Conservation (phyloP, 2,329 filamentous ascomycete species). For the Fusarium albidum region DNA sequence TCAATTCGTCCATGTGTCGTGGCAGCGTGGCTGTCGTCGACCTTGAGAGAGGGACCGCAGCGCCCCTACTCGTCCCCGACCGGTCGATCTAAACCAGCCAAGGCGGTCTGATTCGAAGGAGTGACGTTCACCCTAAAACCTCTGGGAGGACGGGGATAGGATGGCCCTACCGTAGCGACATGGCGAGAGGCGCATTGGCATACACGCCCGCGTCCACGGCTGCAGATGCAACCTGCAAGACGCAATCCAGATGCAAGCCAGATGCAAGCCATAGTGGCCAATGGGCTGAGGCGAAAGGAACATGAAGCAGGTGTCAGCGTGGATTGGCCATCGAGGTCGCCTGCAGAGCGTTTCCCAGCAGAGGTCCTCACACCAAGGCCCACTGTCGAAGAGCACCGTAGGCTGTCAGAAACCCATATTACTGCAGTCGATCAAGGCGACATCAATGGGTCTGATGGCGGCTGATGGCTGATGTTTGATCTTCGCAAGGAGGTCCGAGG, state of each 20-base stretch:
- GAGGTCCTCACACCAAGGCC: slow-evolving; percentile 7
- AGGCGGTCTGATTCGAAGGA: slow-evolving; percentile 6
- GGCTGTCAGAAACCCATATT: slow-evolving; percentile 13
- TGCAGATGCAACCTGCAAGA: slow-evolving; percentile 18
- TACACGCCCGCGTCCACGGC: slow-evolving; percentile 2
- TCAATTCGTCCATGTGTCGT: slow-evolving; percentile 14
- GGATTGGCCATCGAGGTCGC: slow-evolving; percentile 24
- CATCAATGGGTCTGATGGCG: slow-evolving; percentile 21
- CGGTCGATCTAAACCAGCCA: slow-evolving; percentile 1
- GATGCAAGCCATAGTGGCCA: slow-evolving; percentile 24
- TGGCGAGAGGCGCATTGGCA: slow-evolving; percentile 8
- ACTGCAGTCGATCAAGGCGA: slow-evolving; percentile 3
- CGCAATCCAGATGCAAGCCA: slow-evolving; percentile 13
- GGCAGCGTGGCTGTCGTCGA: slow-evolving; percentile 21
- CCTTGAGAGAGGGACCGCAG: slow-evolving; percentile 3
- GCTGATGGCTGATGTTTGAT: slow-evolving; percentile 27
- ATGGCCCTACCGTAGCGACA: slow-evolving; percentile 23
- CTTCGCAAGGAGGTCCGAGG: slow-evolving; percentile 17
- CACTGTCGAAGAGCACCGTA: slow-evolving; percentile 5
- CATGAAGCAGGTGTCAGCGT: slow-evolving; percentile 19
- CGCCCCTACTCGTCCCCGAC: background rate
- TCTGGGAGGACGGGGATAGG: slow-evolving; percentile 12
- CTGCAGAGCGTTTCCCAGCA: slow-evolving; percentile 28
- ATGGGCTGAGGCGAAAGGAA: slow-evolving; percentile 25
- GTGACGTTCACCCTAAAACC: background rate